phyloP scores from a whole-genome alignment of 306 rosid genomes.

The Glycyrrhiza uralensis region DNA sequence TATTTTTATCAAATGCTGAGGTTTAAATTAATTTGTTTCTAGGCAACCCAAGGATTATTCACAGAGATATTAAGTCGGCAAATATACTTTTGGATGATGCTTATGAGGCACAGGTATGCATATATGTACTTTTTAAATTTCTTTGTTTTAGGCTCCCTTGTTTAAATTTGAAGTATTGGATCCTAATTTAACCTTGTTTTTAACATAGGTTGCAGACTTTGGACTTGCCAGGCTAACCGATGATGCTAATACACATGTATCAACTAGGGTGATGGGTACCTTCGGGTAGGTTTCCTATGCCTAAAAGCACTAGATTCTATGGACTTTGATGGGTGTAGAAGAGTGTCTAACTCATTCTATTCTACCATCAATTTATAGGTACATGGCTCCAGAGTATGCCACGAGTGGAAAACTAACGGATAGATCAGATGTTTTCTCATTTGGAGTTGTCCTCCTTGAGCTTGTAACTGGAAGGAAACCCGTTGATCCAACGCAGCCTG shows the following conservation, averaged over 20 bases:
- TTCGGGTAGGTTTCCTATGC: slow-evolving; percentile 66
- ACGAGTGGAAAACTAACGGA: slow-evolving; percentile 92
- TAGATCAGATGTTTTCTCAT: slow-evolving; percentile 92
- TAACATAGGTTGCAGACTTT: slow-evolving; percentile 84
- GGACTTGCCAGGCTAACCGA: slow-evolving; percentile 88
- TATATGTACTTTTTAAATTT: neutral
- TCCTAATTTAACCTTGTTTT: slow-evolving; percentile 28
- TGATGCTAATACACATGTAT: slow-evolving; percentile 73
- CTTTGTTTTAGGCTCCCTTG: neutral
- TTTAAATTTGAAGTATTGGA: neutral
- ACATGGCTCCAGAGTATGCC: slow-evolving; percentile 98
- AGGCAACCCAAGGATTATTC: slow-evolving; percentile 95
- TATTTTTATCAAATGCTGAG: slow-evolving; percentile 6
- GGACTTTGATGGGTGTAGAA: neutral
- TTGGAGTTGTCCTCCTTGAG: slow-evolving; percentile 91
- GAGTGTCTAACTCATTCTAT: neutral
- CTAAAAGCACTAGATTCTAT: neutral
- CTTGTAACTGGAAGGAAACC: slow-evolving; percentile 89
- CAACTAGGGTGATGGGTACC: slow-evolving; percentile 98
- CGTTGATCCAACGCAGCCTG: slow-evolving; percentile 70
- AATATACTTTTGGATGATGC: slow-evolving; percentile 82
- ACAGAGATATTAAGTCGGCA: slow-evolving; percentile 90
- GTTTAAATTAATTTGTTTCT: slow-evolving; percentile 26
- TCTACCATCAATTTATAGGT: slow-evolving; percentile 43
- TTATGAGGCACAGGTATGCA: slow-evolving; percentile 70